Base-by-base conservation (phyloP, 73 alveolate species). In the Stentor roeselii region DNA sequence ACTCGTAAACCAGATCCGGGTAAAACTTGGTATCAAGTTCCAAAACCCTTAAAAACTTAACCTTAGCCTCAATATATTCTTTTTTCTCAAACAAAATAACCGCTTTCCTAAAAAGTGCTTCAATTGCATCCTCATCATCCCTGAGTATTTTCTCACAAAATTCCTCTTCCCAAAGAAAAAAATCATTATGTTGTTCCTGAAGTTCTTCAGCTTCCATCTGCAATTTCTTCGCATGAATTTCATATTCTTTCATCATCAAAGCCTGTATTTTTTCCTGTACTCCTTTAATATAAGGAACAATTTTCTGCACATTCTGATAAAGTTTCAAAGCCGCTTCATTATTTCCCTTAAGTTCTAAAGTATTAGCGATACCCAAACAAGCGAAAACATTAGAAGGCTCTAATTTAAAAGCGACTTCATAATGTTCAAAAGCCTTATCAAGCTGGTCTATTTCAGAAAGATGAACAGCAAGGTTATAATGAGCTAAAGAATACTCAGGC, bases 401-500 rank as follows among this genome's bases (percentile, higher is more conserved):
- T 27, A 59, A 0, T 35, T 87, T 32, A 0, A 60, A 84, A 14
- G 93, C 90, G 75, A 86, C 37, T 32, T 83, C 37, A 61, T 90
- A 90, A 82, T 61, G 75, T 11, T 67, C 76, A 59, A 88, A 59
- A 1, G 93, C 93, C 4, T 40, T 86, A 78, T 58, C 74, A 11
- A 87, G 83, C 32, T 87, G 82, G 74, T 78, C 87, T 15, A 37
- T 83, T 1, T 84, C 86, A 21, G 61, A 80, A 67, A 88, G 78
- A n/a, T 88, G 83, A 0, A 91, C 78, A 1, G 94, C 96, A 0
- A 90, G 75, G 87, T 91, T 91, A 83, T 91, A 91, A 6, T 84
- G 86, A 35, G 85, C 80, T 14, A 86, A 42, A 15, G 93, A 37
- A 59, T 91, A 88, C 39, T 91, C 94, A 6, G 96, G 93, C 60